A percentile compares a stretch with the other conserved stretches of the same genome.
phyloP scores from a whole-genome alignment of 2,329 filamentous ascomycete species.

The Fusarium staphyleae region DNA sequence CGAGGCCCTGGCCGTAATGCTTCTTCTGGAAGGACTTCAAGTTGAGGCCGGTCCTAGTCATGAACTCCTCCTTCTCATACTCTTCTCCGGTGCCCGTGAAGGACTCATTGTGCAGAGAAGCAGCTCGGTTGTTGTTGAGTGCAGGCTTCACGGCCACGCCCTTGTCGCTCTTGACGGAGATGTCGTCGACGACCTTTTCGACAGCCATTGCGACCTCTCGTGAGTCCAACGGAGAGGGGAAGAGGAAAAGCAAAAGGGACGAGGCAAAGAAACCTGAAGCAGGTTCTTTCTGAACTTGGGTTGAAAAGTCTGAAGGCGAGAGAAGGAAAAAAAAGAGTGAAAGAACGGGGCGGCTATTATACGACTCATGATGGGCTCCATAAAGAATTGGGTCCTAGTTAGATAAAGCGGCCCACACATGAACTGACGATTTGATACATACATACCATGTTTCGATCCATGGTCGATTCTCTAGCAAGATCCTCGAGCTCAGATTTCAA shows the following conservation, averaged over 20 bases:
- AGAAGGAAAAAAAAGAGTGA: slow-evolving; percentile 10
- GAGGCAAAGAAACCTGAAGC: no score
- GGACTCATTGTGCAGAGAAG: slow-evolving; percentile 2
- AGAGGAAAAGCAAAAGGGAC: not conserved
- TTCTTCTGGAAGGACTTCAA: slow-evolving; percentile 32
- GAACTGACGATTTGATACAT: not conserved
- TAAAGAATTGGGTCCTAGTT: slow-evolving; percentile 3
- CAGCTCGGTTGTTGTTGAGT: slow-evolving; percentile 11
- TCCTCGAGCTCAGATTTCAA: slow-evolving; percentile 10
- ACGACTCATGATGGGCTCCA: slow-evolving; percentile 10
- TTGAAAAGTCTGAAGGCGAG: not conserved
- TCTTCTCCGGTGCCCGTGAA: slow-evolving; percentile 21
- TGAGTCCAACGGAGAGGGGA: not conserved
- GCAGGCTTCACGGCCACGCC: slow-evolving; percentile 1
- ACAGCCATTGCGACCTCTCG: slow-evolving; percentile 13
- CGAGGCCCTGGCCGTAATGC: slow-evolving; percentile 34
- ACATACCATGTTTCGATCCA: slow-evolving; percentile 21
- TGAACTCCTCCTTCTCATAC: slow-evolving; percentile 36
- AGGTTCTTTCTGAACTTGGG: not conserved
- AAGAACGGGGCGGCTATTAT: slow-evolving; percentile 25
- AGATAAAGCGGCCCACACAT: slow-evolving; percentile 21
- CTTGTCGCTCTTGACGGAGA: slow-evolving; percentile 16
- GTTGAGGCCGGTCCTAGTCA: slow-evolving; percentile 40
- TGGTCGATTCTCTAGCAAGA: not conserved
- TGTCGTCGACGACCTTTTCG: slow-evolving; percentile 14